Evolutionary conservation across 1,284 basidiomycete genomes (phyloP).

Genomic region (Cryptococcus sp.): DNA sequence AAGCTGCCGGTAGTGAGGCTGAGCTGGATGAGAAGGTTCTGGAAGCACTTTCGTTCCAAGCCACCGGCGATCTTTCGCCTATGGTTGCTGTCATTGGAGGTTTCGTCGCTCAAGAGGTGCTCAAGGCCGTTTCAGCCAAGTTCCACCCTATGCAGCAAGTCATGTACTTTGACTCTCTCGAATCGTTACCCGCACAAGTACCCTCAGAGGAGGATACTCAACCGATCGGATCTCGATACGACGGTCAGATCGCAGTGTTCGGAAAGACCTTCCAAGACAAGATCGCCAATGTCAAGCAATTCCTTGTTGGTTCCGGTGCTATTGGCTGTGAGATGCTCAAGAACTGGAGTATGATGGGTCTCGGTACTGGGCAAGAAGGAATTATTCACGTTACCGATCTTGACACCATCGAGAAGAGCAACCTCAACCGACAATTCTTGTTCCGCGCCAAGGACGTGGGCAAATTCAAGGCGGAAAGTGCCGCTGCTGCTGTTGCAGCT

Average conservation of each 20-base stretch:
- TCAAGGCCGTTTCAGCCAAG: constrained; percentile 97
- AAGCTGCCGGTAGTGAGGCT: constrained; percentile 59
- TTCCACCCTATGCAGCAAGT: constrained; percentile 97
- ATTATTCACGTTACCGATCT: constrained; percentile 93
- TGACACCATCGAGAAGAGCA: constrained; percentile 99
- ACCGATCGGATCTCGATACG: constrained; percentile 82
- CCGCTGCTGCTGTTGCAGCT: constrained; percentile 84
- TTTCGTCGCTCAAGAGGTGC: constrained; percentile 96
- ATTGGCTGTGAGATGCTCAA: constrained; percentile 99
- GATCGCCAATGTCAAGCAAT: constrained; percentile 87
- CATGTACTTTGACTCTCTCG: constrained; percentile 96
- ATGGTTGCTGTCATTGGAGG: constrained; percentile 93
- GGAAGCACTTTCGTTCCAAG: constrained; percentile 87
- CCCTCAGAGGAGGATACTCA: constrained; percentile 85
- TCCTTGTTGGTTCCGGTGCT: constrained; percentile 96
- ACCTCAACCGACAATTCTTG: constrained; percentile 97
- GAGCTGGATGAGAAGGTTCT: constrained; percentile 76
- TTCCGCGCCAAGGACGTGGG: constrained; percentile 97
- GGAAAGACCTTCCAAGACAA: constrained; percentile 91
- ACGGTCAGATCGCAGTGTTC: constrained; percentile 94
- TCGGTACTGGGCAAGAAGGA: constrained; percentile 79
- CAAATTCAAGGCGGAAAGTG: constrained; percentile 96
- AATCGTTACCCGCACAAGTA: constrained; percentile 75
- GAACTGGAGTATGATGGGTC: constrained; percentile 99
- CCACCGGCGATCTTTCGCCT: constrained; percentile 88